Evolutionary conservation across 139 green algal species (phyloP), one percentile per base, ranked within the genome.

Genomic region (Diplosphaera chodatii): DNA sequence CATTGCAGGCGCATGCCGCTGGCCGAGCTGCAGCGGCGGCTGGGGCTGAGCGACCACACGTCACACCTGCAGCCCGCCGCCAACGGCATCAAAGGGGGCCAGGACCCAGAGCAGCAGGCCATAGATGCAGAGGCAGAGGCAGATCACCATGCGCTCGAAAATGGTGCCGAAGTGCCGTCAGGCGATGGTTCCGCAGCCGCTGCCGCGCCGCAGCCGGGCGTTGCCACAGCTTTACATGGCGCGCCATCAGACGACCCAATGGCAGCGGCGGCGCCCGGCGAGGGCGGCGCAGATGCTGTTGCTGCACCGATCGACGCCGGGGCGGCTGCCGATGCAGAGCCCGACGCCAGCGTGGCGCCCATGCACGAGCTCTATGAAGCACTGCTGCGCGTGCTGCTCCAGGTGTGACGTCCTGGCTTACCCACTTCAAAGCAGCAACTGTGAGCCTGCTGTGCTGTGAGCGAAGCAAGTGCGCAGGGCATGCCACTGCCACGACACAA

Each of bases 341-440:
- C 28, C 25, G 75, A 64, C 23, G 20, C 29, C 29, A 15, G 40
- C 31, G 65, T 59, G 29, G 30, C 40, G 32, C 73, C 48, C 3
- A 25, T 83, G 55, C 69, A 72, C 40, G 59, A 67, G 3, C 0
- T 83, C 16, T 83, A 83, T 29, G 37, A 78, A 56, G 66, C 40
- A 2, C 70, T 82, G 48, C 37, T 82, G 55, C 30, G 37, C 64
- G 72, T 82, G 34, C 31, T 76, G 10, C 31, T 79, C 28, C 69
- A 80, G 69, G 48, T 76, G 33, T 41, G 78, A 8, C 40, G 72
- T 31, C n/a, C n/a, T n/a, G n/a, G n/a, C n/a, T n/a, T n/a, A n/a
- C n/a, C n/a, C n/a, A n/a, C n/a, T n/a, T n/a, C n/a, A n/a, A n/a
- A n/a, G 63, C 40, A 74, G 40, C 62, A 48, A 18, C 55, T 5